Evolutionary conservation across 2,329 filamentous ascomycete species (phyloP).

Genomic region (Trichoderma atroviride): DNA sequence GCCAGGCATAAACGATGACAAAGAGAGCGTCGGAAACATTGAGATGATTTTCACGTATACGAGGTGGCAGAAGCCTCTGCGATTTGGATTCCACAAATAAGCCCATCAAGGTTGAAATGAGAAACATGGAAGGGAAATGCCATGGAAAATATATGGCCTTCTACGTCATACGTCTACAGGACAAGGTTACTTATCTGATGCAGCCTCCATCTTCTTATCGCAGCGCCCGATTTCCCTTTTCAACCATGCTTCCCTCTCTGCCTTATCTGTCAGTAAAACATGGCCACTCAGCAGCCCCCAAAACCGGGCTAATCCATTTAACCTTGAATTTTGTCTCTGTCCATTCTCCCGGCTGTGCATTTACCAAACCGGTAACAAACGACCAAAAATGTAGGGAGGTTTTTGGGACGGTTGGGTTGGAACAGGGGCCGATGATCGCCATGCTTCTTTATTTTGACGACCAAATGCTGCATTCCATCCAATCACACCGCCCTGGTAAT

Average conservation of each 20-base stretch:
- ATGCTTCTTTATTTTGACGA: background rate
- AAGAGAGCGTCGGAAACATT: background rate
- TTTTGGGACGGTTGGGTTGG: background rate
- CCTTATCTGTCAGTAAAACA: background rate
- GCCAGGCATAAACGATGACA: background rate
- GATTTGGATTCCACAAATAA: background rate
- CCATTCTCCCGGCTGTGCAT: background rate
- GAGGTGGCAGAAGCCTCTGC: background rate
- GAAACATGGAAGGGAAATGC: background rate
- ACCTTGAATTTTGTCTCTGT: constrained; percentile 22
- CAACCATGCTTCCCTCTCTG: background rate
- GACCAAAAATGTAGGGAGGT: background rate
- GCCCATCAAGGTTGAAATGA: background rate
- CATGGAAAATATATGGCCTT: background rate
- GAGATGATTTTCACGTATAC: background rate
- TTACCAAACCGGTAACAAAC: background rate
- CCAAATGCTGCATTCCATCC: background rate
- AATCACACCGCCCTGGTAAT: background rate
- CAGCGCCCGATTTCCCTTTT: background rate
- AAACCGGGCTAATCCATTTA: constrained; percentile 15
- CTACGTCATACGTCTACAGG: constrained; percentile 3
- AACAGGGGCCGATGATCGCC: background rate
- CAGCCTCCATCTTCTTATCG: background rate
- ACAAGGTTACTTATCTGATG: background rate
- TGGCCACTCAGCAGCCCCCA: constrained; percentile 11